A percentile compares a stretch with the other conserved stretches of the same genome.
phyloP scores from a whole-genome alignment of 2,329 filamentous ascomycete genomes.

The Cordyceps cicadae region DNA sequence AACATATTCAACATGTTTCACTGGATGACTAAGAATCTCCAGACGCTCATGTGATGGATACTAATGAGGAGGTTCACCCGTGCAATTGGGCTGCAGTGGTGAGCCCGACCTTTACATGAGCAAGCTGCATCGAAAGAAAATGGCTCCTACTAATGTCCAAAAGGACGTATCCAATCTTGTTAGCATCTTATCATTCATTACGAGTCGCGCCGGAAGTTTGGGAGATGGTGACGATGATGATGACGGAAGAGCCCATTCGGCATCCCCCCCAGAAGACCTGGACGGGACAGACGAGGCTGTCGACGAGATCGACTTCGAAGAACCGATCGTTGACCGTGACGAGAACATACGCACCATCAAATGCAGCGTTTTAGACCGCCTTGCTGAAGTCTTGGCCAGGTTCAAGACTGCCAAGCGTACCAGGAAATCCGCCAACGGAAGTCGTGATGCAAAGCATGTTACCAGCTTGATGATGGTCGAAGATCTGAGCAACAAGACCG shows the following conservation, averaged over 20 bases:
- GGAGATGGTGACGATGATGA: neutral
- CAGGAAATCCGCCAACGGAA: neutral
- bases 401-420: neutral
- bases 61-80: neutral
- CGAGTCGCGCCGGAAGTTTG: neutral
- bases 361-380: neutral
- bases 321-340: accelerated
- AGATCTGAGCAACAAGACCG: neutral
- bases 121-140: neutral
- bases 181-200: neutral
- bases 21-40: neutral
- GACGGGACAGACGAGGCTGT: neutral
- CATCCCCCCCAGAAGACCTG: neutral
- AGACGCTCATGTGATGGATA: neutral
- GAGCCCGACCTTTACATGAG: too few relatives aligned
- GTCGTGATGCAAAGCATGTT: neutral
- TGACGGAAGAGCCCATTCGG: neutral
- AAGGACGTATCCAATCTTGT: neutral
- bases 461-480: neutral
- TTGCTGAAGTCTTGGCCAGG: neutral
- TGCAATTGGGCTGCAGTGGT: neutral
- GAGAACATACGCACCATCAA: neutral
- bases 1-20: neutral
- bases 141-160: neutral
- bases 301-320: neutral